Percentiles rank a stretch among this genome's conserved stretches.
Evolutionary conservation across 2,329 filamentous ascomycete species (phyloP).

Genomic region (Colletotrichum sp.): DNA sequence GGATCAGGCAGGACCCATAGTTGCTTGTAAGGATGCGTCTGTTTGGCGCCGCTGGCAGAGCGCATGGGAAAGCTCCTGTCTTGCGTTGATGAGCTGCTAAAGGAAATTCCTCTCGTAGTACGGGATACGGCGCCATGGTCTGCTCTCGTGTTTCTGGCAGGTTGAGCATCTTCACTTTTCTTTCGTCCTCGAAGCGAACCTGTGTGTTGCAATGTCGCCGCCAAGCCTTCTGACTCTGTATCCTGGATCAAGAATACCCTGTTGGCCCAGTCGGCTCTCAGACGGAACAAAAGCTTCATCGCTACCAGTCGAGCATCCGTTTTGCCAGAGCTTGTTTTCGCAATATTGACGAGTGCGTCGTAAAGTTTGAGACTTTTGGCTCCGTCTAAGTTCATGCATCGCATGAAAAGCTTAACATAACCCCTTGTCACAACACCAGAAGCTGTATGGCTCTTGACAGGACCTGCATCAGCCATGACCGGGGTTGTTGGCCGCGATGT

Average conservation of each 20-base stretch:
- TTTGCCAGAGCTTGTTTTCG: constrained; percentile 63
- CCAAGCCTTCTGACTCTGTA: constrained; percentile 76
- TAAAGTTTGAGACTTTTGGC: constrained; percentile 69
- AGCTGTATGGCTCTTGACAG: constrained; percentile 51
- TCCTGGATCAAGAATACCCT: constrained; percentile 73
- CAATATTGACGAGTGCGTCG: constrained; percentile 67
- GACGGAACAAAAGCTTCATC: constrained; percentile 79
- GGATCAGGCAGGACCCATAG: constrained; percentile 65
- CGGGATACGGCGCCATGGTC: constrained; percentile 48
- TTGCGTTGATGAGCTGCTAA: constrained; percentile 49
- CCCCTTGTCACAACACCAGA: constrained; percentile 75
- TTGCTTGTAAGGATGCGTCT: constrained; percentile 47
- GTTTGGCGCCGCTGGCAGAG: constrained; percentile 44
- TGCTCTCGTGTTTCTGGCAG: constrained; percentile 46
- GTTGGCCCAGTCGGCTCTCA: constrained; percentile 83
- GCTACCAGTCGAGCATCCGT: constrained; percentile 74
- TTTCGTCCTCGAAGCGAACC: constrained; percentile 57
- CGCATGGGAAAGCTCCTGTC: constrained; percentile 48
- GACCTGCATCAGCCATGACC: constrained; percentile 24
- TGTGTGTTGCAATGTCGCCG: constrained; percentile 72
- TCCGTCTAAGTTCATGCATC: constrained; percentile 69
- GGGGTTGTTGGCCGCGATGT: constrained; percentile 29
- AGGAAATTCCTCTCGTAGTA: constrained; percentile 55
- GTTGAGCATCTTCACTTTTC: constrained; percentile 54
- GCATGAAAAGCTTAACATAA: constrained; percentile 78